A percentile compares a stretch with the other conserved stretches of the same genome.
Evolutionary conservation across 1,284 basidiomycete species (phyloP).

Genomic region (Sporisorium scitamineum): DNA sequence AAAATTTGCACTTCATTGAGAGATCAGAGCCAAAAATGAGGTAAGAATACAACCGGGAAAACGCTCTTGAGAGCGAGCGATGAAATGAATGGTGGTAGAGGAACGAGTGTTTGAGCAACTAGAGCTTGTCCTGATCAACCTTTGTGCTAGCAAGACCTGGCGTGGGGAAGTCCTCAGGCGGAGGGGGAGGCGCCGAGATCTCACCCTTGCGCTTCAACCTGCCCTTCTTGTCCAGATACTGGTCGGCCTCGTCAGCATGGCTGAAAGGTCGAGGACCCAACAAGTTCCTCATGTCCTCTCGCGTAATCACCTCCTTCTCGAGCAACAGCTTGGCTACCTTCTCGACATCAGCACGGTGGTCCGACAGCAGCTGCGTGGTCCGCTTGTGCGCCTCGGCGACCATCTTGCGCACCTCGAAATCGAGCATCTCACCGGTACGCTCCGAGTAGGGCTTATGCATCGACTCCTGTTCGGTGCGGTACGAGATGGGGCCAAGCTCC

Average conservation of each 20-base stretch:
- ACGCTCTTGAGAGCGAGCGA: background rate
- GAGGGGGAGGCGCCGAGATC: slow-evolving; percentile 62
- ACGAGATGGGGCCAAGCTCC: slow-evolving; percentile 93
- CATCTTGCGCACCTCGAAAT: slow-evolving; percentile 91
- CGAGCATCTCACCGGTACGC: slow-evolving; percentile 93
- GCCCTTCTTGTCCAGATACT: slow-evolving; percentile 67
- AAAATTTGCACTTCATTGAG: background rate
- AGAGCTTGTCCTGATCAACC: slow-evolving; percentile 19
- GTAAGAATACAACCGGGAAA: slow-evolving; percentile 5
- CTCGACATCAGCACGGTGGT: slow-evolving; percentile 88
- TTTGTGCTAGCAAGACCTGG: slow-evolving; percentile 53
- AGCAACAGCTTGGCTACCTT: slow-evolving; percentile 91
- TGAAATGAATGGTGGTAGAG: slow-evolving; percentile 13
- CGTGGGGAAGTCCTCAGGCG: slow-evolving; percentile 54
- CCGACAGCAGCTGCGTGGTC: slow-evolving; percentile 83
- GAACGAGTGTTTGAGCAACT: background rate
- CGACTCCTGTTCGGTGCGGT: slow-evolving; percentile 86
- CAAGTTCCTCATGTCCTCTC: slow-evolving; percentile 88
- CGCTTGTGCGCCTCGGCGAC: slow-evolving; percentile 87
- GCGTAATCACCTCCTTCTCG: slow-evolving; percentile 93
- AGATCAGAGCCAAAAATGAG: background rate
- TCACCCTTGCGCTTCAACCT: slow-evolving; percentile 60
- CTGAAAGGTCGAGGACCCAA: slow-evolving; percentile 87
- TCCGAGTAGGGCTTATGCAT: slow-evolving; percentile 99
- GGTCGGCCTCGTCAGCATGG: slow-evolving; percentile 74